A percentile compares a stretch with the other conserved stretches of the same genome.
Evolutionary conservation across 495 filamentous ascomycete species (phyloP).

Genomic region (Chaetomidium leptoderma): DNA sequence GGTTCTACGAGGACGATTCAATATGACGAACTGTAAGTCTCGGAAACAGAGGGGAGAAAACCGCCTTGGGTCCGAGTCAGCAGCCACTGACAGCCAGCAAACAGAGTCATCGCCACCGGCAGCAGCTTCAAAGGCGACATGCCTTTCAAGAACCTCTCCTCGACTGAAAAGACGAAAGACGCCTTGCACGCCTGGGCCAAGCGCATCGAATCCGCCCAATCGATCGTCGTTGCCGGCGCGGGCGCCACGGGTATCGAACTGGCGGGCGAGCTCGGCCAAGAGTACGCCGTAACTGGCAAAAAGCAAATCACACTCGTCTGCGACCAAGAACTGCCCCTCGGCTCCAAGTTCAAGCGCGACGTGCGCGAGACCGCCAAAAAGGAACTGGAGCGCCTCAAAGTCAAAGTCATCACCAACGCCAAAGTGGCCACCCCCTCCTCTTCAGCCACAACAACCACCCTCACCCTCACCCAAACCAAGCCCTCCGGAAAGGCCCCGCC

Average conservation of each 20-base stretch:
- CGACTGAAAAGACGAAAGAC: constrained; percentile 41
- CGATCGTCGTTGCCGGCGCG: constrained; percentile 62
- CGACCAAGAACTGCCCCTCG: constrained; percentile 30
- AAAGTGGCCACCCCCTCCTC: constrained; percentile 19
- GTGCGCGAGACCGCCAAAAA: constrained; percentile 28
- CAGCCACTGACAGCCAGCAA: neutral
- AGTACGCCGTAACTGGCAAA: constrained; percentile 28
- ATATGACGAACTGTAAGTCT: constrained; percentile 48
- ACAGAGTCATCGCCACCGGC: constrained; percentile 52
- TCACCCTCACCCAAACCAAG: neutral
- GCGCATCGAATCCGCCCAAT: constrained; percentile 49
- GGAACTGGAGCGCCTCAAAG: constrained; percentile 35
- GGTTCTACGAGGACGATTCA: constrained; percentile 29
- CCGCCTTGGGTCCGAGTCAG: neutral
- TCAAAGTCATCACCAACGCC: constrained; percentile 29
- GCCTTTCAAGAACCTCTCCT: constrained; percentile 50
- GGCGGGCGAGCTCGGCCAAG: constrained; percentile 55
- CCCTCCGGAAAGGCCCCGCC: constrained; percentile 17
- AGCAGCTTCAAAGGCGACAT: constrained; percentile 37
- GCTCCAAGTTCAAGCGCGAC: constrained; percentile 16
- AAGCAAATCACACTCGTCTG: constrained; percentile 47
- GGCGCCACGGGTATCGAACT: constrained; percentile 65
- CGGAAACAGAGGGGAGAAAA: no score
- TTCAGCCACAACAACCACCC: neutral
- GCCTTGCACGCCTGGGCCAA: constrained; percentile 44